Conservation (phyloP, 306 rosid genomes). For the Datisca glomerata region DNA sequence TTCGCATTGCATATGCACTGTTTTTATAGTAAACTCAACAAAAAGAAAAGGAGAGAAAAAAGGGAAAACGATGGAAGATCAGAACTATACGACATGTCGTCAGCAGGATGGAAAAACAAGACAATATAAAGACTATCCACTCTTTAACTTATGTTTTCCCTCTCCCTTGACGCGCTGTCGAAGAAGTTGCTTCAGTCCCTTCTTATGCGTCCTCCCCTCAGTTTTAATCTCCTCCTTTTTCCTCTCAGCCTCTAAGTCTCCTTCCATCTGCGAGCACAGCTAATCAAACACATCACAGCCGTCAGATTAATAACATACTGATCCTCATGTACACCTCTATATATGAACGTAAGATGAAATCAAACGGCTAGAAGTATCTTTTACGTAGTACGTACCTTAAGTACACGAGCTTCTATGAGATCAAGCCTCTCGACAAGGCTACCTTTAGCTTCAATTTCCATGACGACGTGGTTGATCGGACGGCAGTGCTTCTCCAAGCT, state of each 20-base stretch:
- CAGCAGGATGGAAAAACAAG: too few species aligned
- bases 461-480: conserved; percentile 50
- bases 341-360: too few species aligned
- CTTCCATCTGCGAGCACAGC: not conserved
- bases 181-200: conserved; percentile 40
- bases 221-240: conserved; percentile 8
- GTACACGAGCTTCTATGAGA: conserved; percentile 52
- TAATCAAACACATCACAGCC: not conserved
- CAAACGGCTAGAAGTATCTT: too few species aligned
- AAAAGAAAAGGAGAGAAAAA: too few species aligned
- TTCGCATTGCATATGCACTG: too few species aligned
- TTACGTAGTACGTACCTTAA: conserved; percentile 59
- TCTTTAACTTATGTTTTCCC: conserved; percentile 3
- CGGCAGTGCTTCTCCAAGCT: conserved; percentile 85
- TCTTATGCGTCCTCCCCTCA: conserved; percentile 17
- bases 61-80: too few species aligned
- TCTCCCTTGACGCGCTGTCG: conserved; percentile 27
- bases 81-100: too few species aligned
- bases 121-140: too few species aligned
- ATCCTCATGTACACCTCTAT: conserved; percentile 62
- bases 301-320: not conserved
- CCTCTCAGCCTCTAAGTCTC: not conserved
- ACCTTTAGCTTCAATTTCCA: conserved; percentile 59
- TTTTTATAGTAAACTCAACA: too few species aligned
- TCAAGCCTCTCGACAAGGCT: conserved; percentile 57